phyloP scores from a whole-genome alignment of 768 basidiomycete species.

The Russula vinacea region DNA sequence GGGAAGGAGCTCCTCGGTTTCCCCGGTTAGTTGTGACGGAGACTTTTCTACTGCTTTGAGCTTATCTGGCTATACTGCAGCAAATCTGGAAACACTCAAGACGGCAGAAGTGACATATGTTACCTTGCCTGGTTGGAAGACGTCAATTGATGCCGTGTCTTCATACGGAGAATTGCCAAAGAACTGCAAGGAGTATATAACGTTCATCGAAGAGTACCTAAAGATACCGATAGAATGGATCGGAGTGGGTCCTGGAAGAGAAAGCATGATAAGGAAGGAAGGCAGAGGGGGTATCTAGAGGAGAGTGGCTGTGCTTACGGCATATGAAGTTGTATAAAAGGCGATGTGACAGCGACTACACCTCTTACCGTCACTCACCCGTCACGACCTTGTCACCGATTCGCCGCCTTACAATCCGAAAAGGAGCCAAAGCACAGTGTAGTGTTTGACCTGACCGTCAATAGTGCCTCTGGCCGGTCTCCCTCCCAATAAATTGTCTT shows the following conservation, averaged over 20 bases:
- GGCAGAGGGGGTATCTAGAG: not conserved
- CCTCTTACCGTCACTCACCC: constrained; percentile 34
- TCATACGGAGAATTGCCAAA: constrained; percentile 75
- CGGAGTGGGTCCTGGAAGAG: constrained; percentile 84
- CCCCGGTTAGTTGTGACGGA: constrained; percentile 59
- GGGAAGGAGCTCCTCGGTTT: constrained; percentile 79
- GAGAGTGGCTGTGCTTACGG: constrained; percentile 31
- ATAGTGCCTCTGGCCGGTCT: constrained; percentile 7
- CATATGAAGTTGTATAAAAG: constrained; percentile 33
- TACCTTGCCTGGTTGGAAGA: constrained; percentile 89
- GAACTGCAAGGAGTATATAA: constrained; percentile 81
- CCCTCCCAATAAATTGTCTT: constrained; percentile 20
- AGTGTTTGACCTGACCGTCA: constrained; percentile 9
- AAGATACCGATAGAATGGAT: constrained; percentile 84
- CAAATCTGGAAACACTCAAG: constrained; percentile 79
- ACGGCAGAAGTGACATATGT: constrained; percentile 82
- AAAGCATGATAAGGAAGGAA: constrained; percentile 59
- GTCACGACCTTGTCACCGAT: constrained; percentile 38
- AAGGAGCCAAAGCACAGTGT: constrained; percentile 15
- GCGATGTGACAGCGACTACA: constrained; percentile 33
- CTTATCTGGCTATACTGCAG: constrained; percentile 39
- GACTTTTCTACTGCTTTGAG: not conserved
- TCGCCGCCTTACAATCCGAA: constrained; percentile 29
- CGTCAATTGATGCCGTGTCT: constrained; percentile 60
- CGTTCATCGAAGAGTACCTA: constrained; percentile 77